Evolutionary conservation across 2,329 filamentous ascomycete species (phyloP), one percentile per base, ranked within the genome.

Genomic region (Ilyonectria destructans): DNA sequence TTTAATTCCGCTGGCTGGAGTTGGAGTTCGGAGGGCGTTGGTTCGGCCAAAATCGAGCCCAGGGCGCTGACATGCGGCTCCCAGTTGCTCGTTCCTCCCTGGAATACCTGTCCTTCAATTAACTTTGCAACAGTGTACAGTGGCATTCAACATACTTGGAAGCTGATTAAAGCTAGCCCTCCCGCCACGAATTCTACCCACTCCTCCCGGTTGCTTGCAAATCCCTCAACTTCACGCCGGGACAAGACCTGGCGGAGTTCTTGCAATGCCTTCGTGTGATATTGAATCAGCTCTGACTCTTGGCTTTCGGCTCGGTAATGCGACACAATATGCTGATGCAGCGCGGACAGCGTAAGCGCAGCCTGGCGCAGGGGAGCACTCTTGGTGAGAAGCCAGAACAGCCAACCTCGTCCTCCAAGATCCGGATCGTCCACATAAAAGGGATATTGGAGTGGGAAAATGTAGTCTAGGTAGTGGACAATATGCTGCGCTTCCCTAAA

Each of bases 401-500:
- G 62, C 76, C 76, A 77, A 0, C 73, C 76, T 46, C 76, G 62
- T 0, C 76, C 76, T n/a, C 73, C 75, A 17, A 72, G 65, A 6
- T 71, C 69, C 1, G 76, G 72, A 0, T 71, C 71, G n/a, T 77
- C 73, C 7, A 68, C 68, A 12, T 78, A 77, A 37, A 74, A 77
- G 0, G 74, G 69, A 35, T 74, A 78, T 35, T 78, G 74, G 0
- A 77, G 59, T 0, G 73, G 75, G 33, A 78, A 77, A 15, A 78
- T 76, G 31, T 77, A 76, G 33, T 78, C 76, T 5, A 78, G 52
- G 52, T 77, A 78, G 29, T 78, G 71, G 12, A 77, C 69, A 4
- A 78, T 61, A 6, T 77, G 73, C 46, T 78, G 74, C 2, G 76
- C 72, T 54, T 78, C 76, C 23, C 75, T 69, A 49, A 69, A 69